Evolutionary conservation across 805 yeast genomes (phyloP).

Genomic region (Wickerhamiella australiensis): DNA sequence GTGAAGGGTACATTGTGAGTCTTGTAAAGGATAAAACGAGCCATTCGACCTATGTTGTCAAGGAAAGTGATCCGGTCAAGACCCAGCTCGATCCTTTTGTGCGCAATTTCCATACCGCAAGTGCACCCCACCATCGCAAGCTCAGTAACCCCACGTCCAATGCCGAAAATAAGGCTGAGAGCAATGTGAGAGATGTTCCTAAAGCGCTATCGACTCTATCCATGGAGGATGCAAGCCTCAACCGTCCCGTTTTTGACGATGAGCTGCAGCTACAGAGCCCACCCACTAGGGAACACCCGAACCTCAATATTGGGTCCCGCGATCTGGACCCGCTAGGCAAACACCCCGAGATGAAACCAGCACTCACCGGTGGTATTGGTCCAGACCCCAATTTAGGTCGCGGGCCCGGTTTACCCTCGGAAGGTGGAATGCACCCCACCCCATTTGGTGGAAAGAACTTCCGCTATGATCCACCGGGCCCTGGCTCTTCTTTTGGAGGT

Average conservation of each 20-base stretch:
- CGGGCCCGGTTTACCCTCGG: constrained; percentile 3
- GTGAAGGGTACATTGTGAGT: constrained; percentile 1
- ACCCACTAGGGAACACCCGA: constrained; percentile 12
- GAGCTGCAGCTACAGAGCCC: constrained; percentile 26
- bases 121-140: constrained; percentile 8
- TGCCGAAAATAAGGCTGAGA: neutral
- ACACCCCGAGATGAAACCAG: constrained; percentile 28
- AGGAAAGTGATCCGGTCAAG: neutral
- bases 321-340: constrained; percentile 33
- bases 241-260: constrained; percentile 37
- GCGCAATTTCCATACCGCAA: constrained; percentile 5
- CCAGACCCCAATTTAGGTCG: constrained; percentile 14
- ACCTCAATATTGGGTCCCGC: constrained; percentile 27
- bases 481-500: neutral
- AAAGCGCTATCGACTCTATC: neutral
- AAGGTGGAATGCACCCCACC: constrained; percentile 28
- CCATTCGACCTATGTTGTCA: neutral
- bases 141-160: neutral
- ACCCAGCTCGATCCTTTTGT: constrained; percentile 5
- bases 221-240: constrained; percentile 17
- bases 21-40: neutral
- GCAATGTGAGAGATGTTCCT: neutral
- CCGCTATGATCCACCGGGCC: constrained; percentile 6
- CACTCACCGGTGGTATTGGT: constrained; percentile 14
- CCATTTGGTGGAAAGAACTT: constrained; percentile 11